phyloP scores from a whole-genome alignment of 768 basidiomycete genomes.

The Termitomyces sp. region DNA sequence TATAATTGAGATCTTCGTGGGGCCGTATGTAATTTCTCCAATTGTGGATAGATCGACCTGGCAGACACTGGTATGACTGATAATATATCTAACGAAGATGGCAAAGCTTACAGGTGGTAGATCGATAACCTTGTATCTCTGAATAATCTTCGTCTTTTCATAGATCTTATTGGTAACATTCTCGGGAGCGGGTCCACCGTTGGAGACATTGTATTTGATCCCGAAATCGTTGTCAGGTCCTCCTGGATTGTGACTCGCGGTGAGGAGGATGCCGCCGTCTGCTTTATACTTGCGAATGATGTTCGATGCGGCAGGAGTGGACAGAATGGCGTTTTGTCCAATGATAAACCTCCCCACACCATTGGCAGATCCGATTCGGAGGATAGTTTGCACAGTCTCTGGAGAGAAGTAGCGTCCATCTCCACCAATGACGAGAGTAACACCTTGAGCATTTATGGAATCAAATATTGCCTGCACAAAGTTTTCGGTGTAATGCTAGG shows the following conservation, averaged over 20 bases:
- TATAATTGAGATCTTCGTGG: slow-evolving; percentile 82
- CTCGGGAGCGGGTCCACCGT: slow-evolving; percentile 97
- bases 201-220: slow-evolving; percentile 98
- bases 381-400: slow-evolving; percentile 85
- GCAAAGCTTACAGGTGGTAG: slow-evolving; percentile 55
- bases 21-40: slow-evolving; percentile 76
- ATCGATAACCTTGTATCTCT: slow-evolving; percentile 80
- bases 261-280: slow-evolving; percentile 93
- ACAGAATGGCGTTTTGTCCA: slow-evolving; percentile 87
- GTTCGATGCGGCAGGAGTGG: slow-evolving; percentile 96
- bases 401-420: slow-evolving; percentile 93
- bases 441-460: slow-evolving; percentile 75
- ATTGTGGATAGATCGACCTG: slow-evolving; percentile 83
- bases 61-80: background rate
- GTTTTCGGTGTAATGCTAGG: slow-evolving; percentile 97
- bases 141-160: slow-evolving; percentile 84
- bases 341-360: slow-evolving; percentile 90
- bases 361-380: slow-evolving; percentile 92
- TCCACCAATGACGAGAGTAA: slow-evolving; percentile 92
- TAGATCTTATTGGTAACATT: slow-evolving; percentile 93
- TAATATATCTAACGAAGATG: background rate
- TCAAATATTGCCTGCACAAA: slow-evolving; percentile 93
- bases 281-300: slow-evolving; percentile 96
- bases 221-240: slow-evolving; percentile 99
- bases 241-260: slow-evolving; percentile 97